A percentile compares a stretch with the other conserved stretches of the same genome.
Conservation (phyloP, 768 basidiomycete genomes). For the Lactarius akahatsu region DNA sequence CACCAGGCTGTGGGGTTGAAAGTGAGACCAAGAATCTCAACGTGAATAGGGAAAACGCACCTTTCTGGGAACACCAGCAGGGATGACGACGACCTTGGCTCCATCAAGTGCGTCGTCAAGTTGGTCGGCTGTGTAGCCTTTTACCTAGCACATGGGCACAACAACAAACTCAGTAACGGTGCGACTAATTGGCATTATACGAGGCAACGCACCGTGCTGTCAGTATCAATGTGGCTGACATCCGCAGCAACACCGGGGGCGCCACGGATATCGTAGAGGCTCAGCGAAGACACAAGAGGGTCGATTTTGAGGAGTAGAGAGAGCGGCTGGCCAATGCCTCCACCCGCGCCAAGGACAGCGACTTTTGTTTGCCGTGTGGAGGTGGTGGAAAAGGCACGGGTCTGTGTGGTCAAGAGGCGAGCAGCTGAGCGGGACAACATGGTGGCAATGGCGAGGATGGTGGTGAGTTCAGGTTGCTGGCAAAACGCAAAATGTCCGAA, state of each 20-base stretch:
- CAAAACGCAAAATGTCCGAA: constrained; percentile 6
- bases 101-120: constrained; percentile 88
- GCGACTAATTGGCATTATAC: not conserved
- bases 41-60: constrained; percentile 43
- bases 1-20: constrained; percentile 62
- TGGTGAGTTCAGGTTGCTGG: constrained; percentile 3
- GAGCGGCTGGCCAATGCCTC: constrained; percentile 98
- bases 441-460: constrained; percentile 30
- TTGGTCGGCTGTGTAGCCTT: constrained; percentile 79
- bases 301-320: constrained; percentile 92
- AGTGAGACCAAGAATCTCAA: constrained; percentile 32
- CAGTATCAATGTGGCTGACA: constrained; percentile 90
- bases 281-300: constrained; percentile 82
- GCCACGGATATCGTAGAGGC: constrained; percentile 92
- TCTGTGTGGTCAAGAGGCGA: constrained; percentile 53
- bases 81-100: constrained; percentile 91
- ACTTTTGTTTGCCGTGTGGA: constrained; percentile 77
- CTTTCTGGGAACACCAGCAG: constrained; percentile 99
- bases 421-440: constrained; percentile 70
- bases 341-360: constrained; percentile 95
- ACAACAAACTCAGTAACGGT: not conserved
- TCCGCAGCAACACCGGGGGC: constrained; percentile 97
- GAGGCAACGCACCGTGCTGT: constrained; percentile 60
- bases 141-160: constrained; percentile 48
- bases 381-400: constrained; percentile 76